Conservation (phyloP, 2,329 filamentous ascomycete genomes). For the Monilinia fructicola region DNA sequence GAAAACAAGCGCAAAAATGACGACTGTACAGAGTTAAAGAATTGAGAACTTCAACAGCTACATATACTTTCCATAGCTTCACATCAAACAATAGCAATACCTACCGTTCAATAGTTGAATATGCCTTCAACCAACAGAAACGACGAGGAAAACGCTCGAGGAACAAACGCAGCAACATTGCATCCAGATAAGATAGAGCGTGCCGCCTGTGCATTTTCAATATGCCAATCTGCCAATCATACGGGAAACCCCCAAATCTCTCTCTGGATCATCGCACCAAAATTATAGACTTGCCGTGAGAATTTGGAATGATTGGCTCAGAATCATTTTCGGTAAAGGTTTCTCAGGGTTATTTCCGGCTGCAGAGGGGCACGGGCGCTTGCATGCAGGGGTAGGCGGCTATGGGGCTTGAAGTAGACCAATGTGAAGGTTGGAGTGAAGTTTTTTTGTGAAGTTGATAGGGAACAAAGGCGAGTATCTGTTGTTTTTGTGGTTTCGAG, state of each 20-base stretch:
- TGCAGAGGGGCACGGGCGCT: constrained; percentile 10
- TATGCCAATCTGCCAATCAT: constrained; percentile 12
- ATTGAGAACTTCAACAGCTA: not conserved
- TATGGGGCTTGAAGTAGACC: not conserved
- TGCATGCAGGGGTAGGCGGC: constrained; percentile 17
- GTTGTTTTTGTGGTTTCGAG: not conserved
- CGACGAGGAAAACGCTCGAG: constrained; percentile 11
- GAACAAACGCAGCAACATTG: not conserved
- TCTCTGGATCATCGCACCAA: not conserved
- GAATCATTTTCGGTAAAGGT: not conserved
- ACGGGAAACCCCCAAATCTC: not conserved
- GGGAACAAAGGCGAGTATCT: not conserved
- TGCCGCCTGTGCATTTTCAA: not conserved
- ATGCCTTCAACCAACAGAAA: constrained; percentile 8
- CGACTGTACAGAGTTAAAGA: not conserved
- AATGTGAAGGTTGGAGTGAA: not conserved
- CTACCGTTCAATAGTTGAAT: constrained; percentile 13
- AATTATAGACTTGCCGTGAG: not conserved
- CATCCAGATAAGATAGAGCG: not conserved
- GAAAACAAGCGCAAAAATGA: not conserved
- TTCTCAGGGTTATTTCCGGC: constrained; percentile 2
- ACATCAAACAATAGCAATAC: not conserved
- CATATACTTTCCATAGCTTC: constrained; percentile 6
- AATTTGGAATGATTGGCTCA: constrained; percentile 6
- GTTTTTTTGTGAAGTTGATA: not conserved